These are phyloP conservation scores for Graphiopsis chlorocephala DNA, from an alignment of 2,329 filamentous ascomycete species.

Conservation along the genomic window DNA sequence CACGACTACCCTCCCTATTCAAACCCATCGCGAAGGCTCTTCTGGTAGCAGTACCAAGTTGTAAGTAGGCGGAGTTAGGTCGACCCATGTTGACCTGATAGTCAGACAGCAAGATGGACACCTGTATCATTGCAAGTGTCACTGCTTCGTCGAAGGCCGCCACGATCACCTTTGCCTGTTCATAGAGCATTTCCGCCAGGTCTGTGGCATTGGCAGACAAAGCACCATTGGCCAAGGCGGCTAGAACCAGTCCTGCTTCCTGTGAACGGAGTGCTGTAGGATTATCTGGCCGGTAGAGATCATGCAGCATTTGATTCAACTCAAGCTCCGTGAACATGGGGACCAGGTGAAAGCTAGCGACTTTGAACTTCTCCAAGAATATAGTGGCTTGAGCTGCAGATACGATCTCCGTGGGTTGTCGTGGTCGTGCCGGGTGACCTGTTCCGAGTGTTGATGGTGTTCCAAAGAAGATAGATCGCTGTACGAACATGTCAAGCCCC, in stretches of 20 bases:
- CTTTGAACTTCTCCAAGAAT: slow-evolving; percentile 3
- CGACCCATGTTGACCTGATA: slow-evolving; percentile 33
- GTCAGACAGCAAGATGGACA: slow-evolving; percentile 28
- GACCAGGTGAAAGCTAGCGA: background rate
- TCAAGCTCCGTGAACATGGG: slow-evolving; percentile 11
- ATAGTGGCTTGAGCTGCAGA: background rate
- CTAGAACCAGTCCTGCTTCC: slow-evolving; percentile 24
- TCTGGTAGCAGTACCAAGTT: slow-evolving; percentile 29
- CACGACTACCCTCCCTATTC: slow-evolving; percentile 23
- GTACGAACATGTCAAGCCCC: slow-evolving; percentile 32
- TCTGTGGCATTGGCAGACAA: slow-evolving; percentile 27
- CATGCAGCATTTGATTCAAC: slow-evolving; percentile 1
- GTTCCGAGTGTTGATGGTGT: slow-evolving; percentile 26
- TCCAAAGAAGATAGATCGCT: slow-evolving; percentile 34
- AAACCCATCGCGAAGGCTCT: slow-evolving; percentile 33
- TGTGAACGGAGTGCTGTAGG: background rate
- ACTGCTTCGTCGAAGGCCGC: slow-evolving; percentile 31
- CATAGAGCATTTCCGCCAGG: slow-evolving; percentile 27
- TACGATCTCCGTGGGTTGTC: background rate
- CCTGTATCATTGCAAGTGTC: slow-evolving; percentile 34
- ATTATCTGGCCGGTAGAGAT: background rate
- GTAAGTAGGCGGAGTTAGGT: slow-evolving; percentile 32
- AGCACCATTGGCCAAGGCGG: slow-evolving; percentile 30
- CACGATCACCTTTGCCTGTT: slow-evolving; percentile 28
- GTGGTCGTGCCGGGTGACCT: background rate